These are phyloP conservation scores for Ambrosia trifida DNA, from an alignment of 129 eudicot genomes.

Conservation along the genomic window DNA sequence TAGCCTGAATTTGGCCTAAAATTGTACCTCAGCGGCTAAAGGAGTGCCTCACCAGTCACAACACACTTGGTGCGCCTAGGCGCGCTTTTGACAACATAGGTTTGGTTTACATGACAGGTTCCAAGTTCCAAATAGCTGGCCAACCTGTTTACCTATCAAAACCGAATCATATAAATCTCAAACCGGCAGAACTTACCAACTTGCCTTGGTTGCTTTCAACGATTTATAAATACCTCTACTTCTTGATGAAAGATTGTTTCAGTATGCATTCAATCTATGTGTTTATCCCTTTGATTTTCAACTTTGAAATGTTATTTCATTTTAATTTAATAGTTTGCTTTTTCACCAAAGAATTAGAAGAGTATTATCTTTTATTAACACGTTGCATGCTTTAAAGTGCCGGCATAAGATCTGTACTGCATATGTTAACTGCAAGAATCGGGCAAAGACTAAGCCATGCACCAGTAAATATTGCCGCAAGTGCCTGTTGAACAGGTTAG, in stretches of 20 bases:
- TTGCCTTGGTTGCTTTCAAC: not conserved
- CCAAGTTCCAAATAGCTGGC: too few species aligned
- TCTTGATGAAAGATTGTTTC: not conserved
- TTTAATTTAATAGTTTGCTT: not conserved
- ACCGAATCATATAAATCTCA: too few species aligned
- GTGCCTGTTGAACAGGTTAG: conserved; percentile 85
- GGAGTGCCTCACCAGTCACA: too few species aligned
- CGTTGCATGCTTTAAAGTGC: conserved; percentile 53
- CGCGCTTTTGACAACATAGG: too few species aligned
- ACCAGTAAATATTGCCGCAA: conserved; percentile 54
- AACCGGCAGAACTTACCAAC: too few species aligned
- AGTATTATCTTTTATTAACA: not conserved
- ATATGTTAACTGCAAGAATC: conserved; percentile 62
- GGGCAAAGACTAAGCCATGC: conserved; percentile 61
- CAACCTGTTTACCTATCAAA: too few species aligned
- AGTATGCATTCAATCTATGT: not conserved
- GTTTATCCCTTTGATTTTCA: too few species aligned
- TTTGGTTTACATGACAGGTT: too few species aligned
- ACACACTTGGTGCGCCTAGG: too few species aligned
- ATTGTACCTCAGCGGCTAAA: too few species aligned
- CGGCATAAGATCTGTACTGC: conserved; percentile 79
- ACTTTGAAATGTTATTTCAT: not conserved
- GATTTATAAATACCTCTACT: too few species aligned
- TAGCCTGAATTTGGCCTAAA: too few species aligned
- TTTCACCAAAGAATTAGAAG: not conserved